A percentile compares a stretch with the other conserved stretches of the same genome.
Conservation (phyloP, 2,329 filamentous ascomycete species). For the Apiospora phragmitis region DNA sequence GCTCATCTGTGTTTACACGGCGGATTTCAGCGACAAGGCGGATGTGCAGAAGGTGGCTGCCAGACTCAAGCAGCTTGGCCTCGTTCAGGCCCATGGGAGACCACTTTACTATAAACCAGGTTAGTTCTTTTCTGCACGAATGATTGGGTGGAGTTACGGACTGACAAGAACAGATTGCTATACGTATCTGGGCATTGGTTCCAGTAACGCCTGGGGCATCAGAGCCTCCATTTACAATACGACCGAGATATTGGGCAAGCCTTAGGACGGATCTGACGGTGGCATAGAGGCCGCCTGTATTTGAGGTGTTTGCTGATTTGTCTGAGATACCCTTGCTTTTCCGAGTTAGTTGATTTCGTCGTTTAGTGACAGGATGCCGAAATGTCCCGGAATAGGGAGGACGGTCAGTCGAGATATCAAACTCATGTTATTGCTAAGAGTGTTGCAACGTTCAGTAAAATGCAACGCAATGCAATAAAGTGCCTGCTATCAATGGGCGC, state of each 20-base stretch:
- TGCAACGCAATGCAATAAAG: not conserved
- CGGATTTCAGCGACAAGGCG: constrained; percentile 66
- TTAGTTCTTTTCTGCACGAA: constrained; percentile 34
- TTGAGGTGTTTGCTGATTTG: not conserved
- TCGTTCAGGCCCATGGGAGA: constrained; percentile 49
- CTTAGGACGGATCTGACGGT: not conserved
- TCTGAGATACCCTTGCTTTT: constrained; percentile 15
- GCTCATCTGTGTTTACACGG: constrained; percentile 77
- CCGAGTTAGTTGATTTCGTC: not conserved
- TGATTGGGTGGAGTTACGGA: not conserved
- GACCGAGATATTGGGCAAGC: constrained; percentile 36
- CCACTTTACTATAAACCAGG: constrained; percentile 79
- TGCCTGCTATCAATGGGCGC: not conserved
- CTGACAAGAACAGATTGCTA: constrained; percentile 55
- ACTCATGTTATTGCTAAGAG: not conserved
- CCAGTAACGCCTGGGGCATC: constrained; percentile 62
- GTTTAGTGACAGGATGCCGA: not conserved
- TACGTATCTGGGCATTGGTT: constrained; percentile 64
- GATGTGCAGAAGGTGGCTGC: constrained; percentile 70
- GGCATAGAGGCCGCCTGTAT: not conserved
- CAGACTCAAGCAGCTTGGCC: constrained; percentile 60
- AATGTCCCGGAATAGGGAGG: too few relatives aligned
- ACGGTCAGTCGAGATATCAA: not conserved
- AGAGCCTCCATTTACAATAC: constrained; percentile 59
- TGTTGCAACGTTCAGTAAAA: not conserved